phyloP scores from a whole-genome alignment of 805 yeast genomes.

The Ogataea nonfermentans region DNA sequence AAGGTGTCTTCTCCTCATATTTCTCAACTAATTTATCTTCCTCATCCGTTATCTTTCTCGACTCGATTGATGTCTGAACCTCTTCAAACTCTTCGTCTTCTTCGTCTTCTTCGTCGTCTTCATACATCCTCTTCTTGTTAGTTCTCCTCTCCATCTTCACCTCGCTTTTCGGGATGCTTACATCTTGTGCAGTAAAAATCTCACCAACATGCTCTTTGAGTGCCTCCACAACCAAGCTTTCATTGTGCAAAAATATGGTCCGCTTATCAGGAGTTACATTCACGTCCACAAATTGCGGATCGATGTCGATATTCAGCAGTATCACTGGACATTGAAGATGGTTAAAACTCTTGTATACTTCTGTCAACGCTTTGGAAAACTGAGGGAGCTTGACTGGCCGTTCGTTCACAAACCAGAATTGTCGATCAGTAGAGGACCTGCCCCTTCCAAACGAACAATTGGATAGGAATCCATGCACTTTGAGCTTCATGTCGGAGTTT shows the following conservation, averaged over 20 bases:
- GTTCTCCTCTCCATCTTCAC: slow-evolving; percentile 6
- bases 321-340: slow-evolving; percentile 71
- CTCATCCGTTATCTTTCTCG: slow-evolving; percentile 8
- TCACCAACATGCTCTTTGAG: slow-evolving; percentile 49
- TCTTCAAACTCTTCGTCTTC: too few relatives aligned
- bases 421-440: slow-evolving; percentile 70
- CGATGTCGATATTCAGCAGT: slow-evolving; percentile 56
- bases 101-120: slow-evolving; percentile 3
- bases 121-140: slow-evolving; percentile 9
- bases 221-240: slow-evolving; percentile 52
- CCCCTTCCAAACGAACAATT: slow-evolving; percentile 79
- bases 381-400: slow-evolving; percentile 67
- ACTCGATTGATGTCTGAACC: too few relatives aligned
- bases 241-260: slow-evolving; percentile 65
- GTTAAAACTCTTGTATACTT: slow-evolving; percentile 69
- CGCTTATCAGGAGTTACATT: slow-evolving; percentile 93
- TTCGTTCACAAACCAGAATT: slow-evolving; percentile 66
- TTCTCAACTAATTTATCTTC: too few relatives aligned
- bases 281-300: slow-evolving; percentile 61
- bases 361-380: slow-evolving; percentile 61
- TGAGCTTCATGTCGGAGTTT: slow-evolving; percentile 34
- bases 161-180: slow-evolving; percentile 24
- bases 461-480: slow-evolving; percentile 64
- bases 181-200: slow-evolving; percentile 42
- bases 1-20: too few relatives aligned